phyloP scores from a whole-genome alignment of 2,329 filamentous ascomycete species.

The Parascedosporium putredinis region DNA sequence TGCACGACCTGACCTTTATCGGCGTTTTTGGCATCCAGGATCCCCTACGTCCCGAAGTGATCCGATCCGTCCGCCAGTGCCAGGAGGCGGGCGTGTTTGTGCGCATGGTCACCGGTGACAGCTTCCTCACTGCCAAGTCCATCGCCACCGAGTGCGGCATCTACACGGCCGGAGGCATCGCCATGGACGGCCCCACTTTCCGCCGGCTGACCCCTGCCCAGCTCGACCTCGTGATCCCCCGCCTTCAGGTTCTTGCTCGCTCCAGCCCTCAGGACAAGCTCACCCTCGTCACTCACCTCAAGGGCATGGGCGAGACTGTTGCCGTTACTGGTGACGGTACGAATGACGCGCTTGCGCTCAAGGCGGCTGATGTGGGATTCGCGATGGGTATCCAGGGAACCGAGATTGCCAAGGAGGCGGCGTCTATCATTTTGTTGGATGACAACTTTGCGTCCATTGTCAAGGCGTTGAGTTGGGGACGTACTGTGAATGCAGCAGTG shows the following conservation, averaged over 20 bases:
- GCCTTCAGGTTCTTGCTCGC: conserved; percentile 57
- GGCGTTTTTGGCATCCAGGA: conserved; percentile 55
- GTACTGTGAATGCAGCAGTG: conserved; percentile 53
- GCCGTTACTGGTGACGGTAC: conserved; percentile 58
- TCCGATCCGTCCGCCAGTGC: conserved; percentile 50
- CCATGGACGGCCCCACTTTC: conserved; percentile 47
- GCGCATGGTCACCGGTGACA: conserved; percentile 49
- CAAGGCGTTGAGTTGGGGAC: conserved; percentile 51
- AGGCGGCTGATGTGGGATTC: conserved; percentile 56
- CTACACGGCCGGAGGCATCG: conserved; percentile 45
- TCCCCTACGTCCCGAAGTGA: conserved; percentile 52
- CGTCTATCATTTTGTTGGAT: conserved; percentile 51
- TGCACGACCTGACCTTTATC: conserved; percentile 26
- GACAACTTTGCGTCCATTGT: conserved; percentile 55
- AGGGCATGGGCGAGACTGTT: conserved; percentile 55
- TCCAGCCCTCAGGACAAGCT: conserved; percentile 62
- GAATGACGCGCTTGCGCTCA: conserved; percentile 55
- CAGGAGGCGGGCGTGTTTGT: conserved; percentile 56
- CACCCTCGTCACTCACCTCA: conserved; percentile 52
- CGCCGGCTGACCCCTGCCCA: conserved; percentile 40
- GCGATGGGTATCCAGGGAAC: conserved; percentile 59
- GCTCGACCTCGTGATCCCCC: conserved; percentile 41
- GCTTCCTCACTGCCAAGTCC: conserved; percentile 32
- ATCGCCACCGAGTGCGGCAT: conserved; percentile 44
- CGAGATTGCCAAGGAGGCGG: conserved; percentile 53